These are phyloP conservation scores for Fagopyrum homotropicum DNA, from an alignment of 148 eudicot species.

Conservation along the genomic window DNA sequence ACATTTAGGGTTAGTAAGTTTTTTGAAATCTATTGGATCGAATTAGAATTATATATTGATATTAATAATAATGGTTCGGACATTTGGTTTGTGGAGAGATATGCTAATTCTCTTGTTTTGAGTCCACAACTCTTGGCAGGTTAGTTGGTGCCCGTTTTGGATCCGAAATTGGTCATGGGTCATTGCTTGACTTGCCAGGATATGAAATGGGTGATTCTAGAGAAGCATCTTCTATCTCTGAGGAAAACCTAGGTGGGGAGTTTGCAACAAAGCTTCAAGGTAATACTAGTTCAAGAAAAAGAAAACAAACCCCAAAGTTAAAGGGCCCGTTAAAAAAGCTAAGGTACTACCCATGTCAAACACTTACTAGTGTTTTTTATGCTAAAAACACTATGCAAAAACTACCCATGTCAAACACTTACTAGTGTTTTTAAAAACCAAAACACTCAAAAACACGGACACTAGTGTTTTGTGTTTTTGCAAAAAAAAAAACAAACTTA, in stretches of 20 bases:
- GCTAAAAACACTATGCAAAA: too few species aligned
- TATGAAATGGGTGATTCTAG: constrained; percentile 41
- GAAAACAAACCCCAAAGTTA: constrained; percentile 51
- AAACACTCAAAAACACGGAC: too few species aligned
- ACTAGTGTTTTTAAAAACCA: too few species aligned
- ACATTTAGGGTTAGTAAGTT: constrained; percentile 37
- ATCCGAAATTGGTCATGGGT: constrained; percentile 3
- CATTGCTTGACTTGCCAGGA: constrained; percentile 13
- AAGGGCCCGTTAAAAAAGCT: constrained; percentile 20
- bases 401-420: too few species aligned
- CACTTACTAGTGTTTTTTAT: too few species aligned
- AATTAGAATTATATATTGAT: constrained; percentile 13
- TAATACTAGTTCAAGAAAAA: constrained; percentile 53
- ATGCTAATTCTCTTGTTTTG: constrained; percentile 17
- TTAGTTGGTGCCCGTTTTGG: not conserved
- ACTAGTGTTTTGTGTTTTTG: too few species aligned
- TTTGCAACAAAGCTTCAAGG: constrained; percentile 27
- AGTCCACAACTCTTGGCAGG: not conserved
- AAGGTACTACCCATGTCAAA: constrained; percentile 16
- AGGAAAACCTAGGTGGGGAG: constrained; percentile 57
- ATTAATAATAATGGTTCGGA: constrained; percentile 10
- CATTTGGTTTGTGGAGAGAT: constrained; percentile 20
- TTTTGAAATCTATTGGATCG: constrained; percentile 28
- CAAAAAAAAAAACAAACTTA: too few species aligned
- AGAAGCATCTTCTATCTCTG: constrained; percentile 75